Evolutionary conservation across 306 rosid species (phyloP).

Genomic region (Cucumis hystrix): DNA sequence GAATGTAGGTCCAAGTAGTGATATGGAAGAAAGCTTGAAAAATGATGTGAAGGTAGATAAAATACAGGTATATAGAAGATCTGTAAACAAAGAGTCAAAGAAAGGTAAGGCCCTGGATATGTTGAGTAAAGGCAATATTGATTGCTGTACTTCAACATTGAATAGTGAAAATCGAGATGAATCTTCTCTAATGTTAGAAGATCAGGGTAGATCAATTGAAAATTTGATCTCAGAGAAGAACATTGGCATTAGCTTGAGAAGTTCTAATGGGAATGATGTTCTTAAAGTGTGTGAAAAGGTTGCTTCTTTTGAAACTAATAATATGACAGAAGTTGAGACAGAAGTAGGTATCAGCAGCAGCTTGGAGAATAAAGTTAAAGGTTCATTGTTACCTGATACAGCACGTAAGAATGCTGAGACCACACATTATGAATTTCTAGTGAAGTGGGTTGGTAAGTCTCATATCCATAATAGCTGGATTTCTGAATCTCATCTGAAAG

Average conservation of each 20-base stretch:
- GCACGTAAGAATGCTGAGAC: conserved; percentile 31
- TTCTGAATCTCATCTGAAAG: conserved; percentile 81
- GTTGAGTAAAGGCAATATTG: conserved; percentile 21
- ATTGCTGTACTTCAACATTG: conserved; percentile 21
- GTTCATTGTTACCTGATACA: conserved; percentile 34
- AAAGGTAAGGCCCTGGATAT: conserved; percentile 37
- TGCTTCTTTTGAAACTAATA: conserved; percentile 30
- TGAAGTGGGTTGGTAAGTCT: conserved; percentile 96
- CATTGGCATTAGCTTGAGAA: conserved; percentile 23
- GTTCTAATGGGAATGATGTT: conserved; percentile 26
- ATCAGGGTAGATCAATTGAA: conserved; percentile 32
- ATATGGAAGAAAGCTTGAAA: conserved; percentile 37
- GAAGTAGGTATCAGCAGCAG: conserved; percentile 26
- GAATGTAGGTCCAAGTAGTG: conserved; percentile 28
- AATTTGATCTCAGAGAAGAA: conserved; percentile 26
- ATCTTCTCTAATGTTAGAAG: conserved; percentile 35
- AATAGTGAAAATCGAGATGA: conserved; percentile 32
- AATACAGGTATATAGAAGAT: conserved; percentile 64
- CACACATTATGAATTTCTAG: conserved; percentile 51
- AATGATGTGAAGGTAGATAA: conserved; percentile 34
- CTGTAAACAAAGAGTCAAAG: conserved; percentile 48
- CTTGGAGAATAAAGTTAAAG: conserved; percentile 38
- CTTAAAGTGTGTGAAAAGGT: conserved; percentile 29
- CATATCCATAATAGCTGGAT: conserved; percentile 90
- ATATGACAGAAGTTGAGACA: conserved; percentile 23